Percentiles rank a stretch among this genome's conserved stretches.
Evolutionary conservation across 495 filamentous ascomycete species (phyloP).

Genomic region (Talaromyces ruber): DNA sequence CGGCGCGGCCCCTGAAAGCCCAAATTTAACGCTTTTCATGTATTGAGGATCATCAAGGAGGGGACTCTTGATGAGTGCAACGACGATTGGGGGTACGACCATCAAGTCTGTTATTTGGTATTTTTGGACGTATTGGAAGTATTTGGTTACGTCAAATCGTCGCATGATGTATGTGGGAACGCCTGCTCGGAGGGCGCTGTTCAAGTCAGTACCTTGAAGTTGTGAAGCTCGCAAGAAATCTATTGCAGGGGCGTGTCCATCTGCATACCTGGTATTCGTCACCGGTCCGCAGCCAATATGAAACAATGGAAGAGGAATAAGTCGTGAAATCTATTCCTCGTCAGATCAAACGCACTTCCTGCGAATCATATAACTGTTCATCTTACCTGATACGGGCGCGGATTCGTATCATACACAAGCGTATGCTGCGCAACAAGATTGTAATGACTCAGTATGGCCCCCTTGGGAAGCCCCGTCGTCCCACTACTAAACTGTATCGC

Average conservation of each 20-base stretch:
- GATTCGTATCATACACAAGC: constrained; percentile 13
- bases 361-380: not conserved
- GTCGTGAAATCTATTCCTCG: not conserved
- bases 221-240: constrained; percentile 15
- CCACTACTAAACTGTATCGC: constrained; percentile 46
- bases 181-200: constrained; percentile 31
- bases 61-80: constrained; percentile 35
- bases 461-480: constrained; percentile 43
- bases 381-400: not conserved
- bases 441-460: constrained; percentile 33
- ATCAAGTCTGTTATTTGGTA: constrained; percentile 35
- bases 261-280: not conserved
- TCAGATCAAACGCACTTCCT: not conserved
- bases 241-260: not conserved
- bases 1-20: constrained; percentile 21
- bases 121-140: constrained; percentile 28
- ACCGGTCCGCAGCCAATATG: not conserved
- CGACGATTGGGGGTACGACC: constrained; percentile 39
- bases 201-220: constrained; percentile 29
- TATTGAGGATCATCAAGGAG: constrained; percentile 30
- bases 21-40: constrained; percentile 18
- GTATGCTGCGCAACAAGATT: constrained; percentile 32
- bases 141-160: constrained; percentile 32
- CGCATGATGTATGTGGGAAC: constrained; percentile 38
- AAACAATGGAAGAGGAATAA: not conserved